Base-by-base conservation (phyloP, 345 rosid species). In the Xanthoceras sorbifolium region DNA sequence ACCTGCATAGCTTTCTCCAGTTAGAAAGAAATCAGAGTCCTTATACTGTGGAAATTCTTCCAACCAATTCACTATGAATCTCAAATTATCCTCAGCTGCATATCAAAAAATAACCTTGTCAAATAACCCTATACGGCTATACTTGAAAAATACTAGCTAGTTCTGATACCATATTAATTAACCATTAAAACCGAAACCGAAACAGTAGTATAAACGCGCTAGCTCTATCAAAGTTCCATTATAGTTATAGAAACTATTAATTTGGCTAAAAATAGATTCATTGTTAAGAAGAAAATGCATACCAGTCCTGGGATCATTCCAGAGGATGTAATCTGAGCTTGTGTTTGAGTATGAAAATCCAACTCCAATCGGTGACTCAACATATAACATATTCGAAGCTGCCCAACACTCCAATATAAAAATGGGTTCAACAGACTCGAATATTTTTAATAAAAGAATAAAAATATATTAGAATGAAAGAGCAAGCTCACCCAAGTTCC, bases 1-100 rank as follows among this genome's bases (percentile, higher is more conserved):
- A 85, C 88, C 86, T 26, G 85, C 87, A 68, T 81, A 82, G 76
- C 87, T 86, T 64, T 86, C 87, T 50, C 85, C 87, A n/a, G 78
- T 64, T 54, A 82, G 64, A 61, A 74, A 84, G 50, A 86, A 73
- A 9, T 81, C 73, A 64, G 79, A 80, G 1, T 81, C 38, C 29
- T 64, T 77, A 48, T 59, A 74, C 63, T 44, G 68, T 4, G 87
- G 87, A 71, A 86, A 82, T 74, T 82, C 85, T 36, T 84, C 85
- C 3, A 76, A 32, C 84, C 86, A 78, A 29, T 78, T 82, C 40
- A 82, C 18, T 40, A 82, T 64, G 72, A 86, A 86, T 31, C 46
- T 52, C 75, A 80, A 68, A 76, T 80, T 82, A 54, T 84, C 89
- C 60, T 74, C 69, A 60, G 81, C 83, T 82, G 84, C 60, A 55